Evolutionary conservation across 345 rosid genomes (phyloP).

Genomic region (Syzygium jambos): DNA sequence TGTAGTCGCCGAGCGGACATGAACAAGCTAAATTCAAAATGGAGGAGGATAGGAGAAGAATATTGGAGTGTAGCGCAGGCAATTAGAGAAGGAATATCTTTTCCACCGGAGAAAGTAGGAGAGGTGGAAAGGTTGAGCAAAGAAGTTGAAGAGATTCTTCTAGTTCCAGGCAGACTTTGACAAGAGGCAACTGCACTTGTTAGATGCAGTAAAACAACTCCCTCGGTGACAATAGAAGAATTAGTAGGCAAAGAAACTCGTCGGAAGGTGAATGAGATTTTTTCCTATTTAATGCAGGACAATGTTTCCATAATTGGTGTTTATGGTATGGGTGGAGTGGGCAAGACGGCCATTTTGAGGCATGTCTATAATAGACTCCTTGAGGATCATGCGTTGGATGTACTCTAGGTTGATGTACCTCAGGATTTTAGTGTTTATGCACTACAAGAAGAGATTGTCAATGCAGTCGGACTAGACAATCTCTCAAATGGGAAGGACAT

Average conservation of each 20-base stretch:
- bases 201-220: background rate
- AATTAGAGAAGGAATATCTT: background rate
- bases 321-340: background rate
- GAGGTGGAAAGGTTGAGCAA: background rate
- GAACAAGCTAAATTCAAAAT: background rate
- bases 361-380: background rate
- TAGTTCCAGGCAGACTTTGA: background rate
- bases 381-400: background rate
- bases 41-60: background rate
- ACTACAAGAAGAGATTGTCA: background rate
- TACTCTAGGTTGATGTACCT: background rate
- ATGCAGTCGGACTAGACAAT: background rate
- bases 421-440: background rate
- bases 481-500: background rate
- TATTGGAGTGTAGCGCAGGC: background rate
- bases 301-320: background rate
- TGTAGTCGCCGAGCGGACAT: background rate
- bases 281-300: background rate
- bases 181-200: background rate
- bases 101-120: background rate
- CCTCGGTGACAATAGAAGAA: background rate
- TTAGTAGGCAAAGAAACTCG: background rate
- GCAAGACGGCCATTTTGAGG: background rate
- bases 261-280: background rate
- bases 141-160: background rate